phyloP scores from a whole-genome alignment of 306 rosid genomes.

The Benincasa hispida region DNA sequence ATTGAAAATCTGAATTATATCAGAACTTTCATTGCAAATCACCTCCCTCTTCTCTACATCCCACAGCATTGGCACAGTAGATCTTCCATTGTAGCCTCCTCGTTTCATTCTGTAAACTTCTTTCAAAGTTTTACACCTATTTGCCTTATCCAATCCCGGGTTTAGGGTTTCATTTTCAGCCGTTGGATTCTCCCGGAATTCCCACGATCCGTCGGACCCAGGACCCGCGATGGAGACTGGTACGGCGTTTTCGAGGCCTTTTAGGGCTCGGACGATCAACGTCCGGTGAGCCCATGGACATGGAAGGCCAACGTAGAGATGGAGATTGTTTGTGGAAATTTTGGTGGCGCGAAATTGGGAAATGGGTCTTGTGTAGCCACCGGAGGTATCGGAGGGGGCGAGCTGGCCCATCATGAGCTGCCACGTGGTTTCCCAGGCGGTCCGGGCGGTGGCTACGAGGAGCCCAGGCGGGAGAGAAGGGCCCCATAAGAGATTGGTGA shows the following conservation, averaged over 20 bases:
- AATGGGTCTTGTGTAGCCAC: conserved; percentile 54
- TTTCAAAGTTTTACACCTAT: conserved; percentile 43
- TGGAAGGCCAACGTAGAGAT: conserved; percentile 73
- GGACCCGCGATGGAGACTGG: conserved; percentile 64
- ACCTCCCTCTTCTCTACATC: conserved; percentile 32
- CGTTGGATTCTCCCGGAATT: conserved; percentile 21
- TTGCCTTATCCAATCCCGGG: conserved; percentile 49
- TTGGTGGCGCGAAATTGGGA: conserved; percentile 48
- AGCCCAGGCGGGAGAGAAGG: conserved; percentile 75
- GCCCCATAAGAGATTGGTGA: conserved; percentile 81
- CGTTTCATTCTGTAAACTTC: conserved; percentile 47
- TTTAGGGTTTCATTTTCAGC: conserved; percentile 7
- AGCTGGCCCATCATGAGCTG: conserved; percentile 84
- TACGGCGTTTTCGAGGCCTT: conserved; percentile 63
- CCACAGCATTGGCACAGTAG: conserved; percentile 86
- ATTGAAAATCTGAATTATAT: conserved; percentile 54
- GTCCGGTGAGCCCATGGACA: conserved; percentile 99
- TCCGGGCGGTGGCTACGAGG: conserved; percentile 63
- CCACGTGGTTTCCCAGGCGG: conserved; percentile 81
- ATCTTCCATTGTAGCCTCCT: conserved; percentile 65
- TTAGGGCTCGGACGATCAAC: conserved; percentile 67
- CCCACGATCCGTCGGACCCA: conserved; percentile 79
- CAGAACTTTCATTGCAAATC: conserved; percentile 75
- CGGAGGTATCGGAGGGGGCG: conserved; percentile 80
- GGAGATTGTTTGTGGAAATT: conserved; percentile 24